A percentile compares a stretch with the other conserved stretches of the same genome.
Evolutionary conservation across 2,329 filamentous ascomycete genomes (phyloP).

Genomic region (Aspergillus sp.): DNA sequence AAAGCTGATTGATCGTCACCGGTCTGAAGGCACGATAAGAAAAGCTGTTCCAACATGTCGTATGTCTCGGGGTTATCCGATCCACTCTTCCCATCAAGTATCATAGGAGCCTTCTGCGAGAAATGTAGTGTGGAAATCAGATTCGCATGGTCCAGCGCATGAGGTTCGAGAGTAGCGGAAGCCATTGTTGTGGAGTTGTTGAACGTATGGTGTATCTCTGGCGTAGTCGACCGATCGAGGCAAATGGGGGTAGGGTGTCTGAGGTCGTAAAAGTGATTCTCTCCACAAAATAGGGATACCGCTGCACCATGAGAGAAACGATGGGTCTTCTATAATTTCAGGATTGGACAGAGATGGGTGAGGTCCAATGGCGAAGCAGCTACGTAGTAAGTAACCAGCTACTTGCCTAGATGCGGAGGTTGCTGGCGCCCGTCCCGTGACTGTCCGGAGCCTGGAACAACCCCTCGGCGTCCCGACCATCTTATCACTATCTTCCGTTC

Average conservation of each 20-base stretch:
- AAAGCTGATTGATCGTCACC: constrained; percentile 77
- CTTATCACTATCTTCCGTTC: no score
- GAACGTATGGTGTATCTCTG: no score
- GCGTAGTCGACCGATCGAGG: no score
- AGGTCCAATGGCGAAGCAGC: no score
- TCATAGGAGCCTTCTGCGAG: constrained; percentile 41
- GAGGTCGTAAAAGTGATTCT: not conserved
- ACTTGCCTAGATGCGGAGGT: no score
- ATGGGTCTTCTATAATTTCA: no score
- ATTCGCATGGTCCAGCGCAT: constrained; percentile 34
- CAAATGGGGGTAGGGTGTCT: no score
- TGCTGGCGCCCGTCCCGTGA: constrained; percentile 5
- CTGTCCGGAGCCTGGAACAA: not conserved
- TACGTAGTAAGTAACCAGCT: no score
- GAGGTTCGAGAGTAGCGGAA: constrained; percentile 12
- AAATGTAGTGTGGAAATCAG: constrained; percentile 46
- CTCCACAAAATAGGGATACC: not conserved
- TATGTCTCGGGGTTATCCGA: constrained; percentile 78
- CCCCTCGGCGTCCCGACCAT: no score
- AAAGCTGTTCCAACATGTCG: constrained; percentile 80
- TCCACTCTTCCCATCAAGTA: constrained; percentile 47
- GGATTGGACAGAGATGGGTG: no score
- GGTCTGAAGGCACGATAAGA: constrained; percentile 78
- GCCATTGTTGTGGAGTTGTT: constrained; percentile 6
- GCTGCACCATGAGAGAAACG: no score